These are phyloP conservation scores for Pilasporangium apinafurcum DNA, from an alignment of 352 stramenopile genomes.

Conservation along the genomic window DNA sequence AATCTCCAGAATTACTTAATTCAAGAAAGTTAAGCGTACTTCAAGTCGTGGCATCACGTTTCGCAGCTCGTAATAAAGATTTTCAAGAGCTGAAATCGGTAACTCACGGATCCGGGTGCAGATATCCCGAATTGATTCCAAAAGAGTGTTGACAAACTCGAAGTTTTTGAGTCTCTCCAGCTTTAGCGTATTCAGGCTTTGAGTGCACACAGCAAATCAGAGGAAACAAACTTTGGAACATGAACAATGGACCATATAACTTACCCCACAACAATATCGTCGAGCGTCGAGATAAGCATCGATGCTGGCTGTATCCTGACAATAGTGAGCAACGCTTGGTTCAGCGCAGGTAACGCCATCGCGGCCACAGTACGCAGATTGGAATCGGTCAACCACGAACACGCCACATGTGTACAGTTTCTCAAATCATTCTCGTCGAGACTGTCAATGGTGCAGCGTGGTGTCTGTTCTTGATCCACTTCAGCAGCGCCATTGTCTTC, in stretches of 20 bases:
- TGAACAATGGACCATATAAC: no score
- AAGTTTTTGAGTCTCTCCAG: slow-evolving; percentile 37
- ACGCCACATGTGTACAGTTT: slow-evolving; percentile 34
- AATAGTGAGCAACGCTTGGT: slow-evolving; percentile 19
- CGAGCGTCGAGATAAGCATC: slow-evolving; percentile 10
- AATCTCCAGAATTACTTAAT: neutral
- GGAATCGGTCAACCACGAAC: slow-evolving; percentile 24
- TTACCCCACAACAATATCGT: slow-evolving; percentile 13
- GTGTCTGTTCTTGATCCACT: neutral
- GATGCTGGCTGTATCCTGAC: slow-evolving; percentile 5
- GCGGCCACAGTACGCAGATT: slow-evolving; percentile 23
- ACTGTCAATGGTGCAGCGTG: no score
- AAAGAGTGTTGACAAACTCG: slow-evolving; percentile 34
- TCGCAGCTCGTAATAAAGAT: slow-evolving; percentile 30
- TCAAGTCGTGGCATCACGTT: slow-evolving; percentile 51
- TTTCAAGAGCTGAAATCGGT: slow-evolving; percentile 14
- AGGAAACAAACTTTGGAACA: neutral
- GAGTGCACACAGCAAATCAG: neutral
- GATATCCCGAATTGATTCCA: slow-evolving; percentile 59
- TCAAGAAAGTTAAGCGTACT: slow-evolving; percentile 15
- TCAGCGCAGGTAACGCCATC: slow-evolving; percentile 28
- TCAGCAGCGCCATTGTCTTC: slow-evolving; percentile 18
- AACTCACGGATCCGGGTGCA: slow-evolving; percentile 27
- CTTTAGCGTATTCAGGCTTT: slow-evolving; percentile 30
- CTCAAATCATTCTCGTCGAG: neutral